Evolutionary conservation across 2,329 filamentous ascomycete species (phyloP).

Genomic region (Colletotrichum trifolii): DNA sequence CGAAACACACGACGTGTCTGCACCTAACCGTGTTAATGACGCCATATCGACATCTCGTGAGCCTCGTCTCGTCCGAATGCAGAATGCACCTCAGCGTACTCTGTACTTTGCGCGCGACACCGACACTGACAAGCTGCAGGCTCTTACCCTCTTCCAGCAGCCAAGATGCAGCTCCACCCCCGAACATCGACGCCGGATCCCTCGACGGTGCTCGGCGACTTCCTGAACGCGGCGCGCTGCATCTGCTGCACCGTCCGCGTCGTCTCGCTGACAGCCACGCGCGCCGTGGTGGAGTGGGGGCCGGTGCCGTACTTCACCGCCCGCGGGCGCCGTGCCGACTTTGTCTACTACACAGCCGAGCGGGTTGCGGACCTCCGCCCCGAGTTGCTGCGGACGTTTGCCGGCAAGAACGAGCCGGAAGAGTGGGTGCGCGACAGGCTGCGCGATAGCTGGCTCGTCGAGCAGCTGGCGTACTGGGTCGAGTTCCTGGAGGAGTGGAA

Average conservation of each 20-base stretch:
- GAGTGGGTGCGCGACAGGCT: slow-evolving; percentile 34
- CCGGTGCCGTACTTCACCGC: slow-evolving; percentile 36
- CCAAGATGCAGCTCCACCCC: slow-evolving; percentile 10
- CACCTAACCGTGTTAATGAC: slow-evolving; percentile 19
- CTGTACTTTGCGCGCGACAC: too few relatives aligned
- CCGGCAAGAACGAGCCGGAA: slow-evolving; percentile 7
- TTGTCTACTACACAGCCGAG: slow-evolving; percentile 36
- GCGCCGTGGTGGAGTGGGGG: slow-evolving; percentile 37
- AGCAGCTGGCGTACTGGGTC: slow-evolving; percentile 38
- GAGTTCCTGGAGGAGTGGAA: slow-evolving; percentile 39
- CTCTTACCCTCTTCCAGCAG: too few relatives aligned
- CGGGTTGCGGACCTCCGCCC: slow-evolving; percentile 30
- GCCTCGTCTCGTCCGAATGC: slow-evolving; percentile 8
- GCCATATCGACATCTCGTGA: slow-evolving; percentile 22
- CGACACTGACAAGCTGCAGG: too few relatives aligned
- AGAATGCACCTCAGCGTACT: too few relatives aligned
- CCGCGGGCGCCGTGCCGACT: slow-evolving; percentile 34
- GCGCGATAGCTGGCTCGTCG: slow-evolving; percentile 38
- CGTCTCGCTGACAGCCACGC: slow-evolving; percentile 33
- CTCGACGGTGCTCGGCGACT: slow-evolving; percentile 33
- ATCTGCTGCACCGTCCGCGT: slow-evolving; percentile 36
- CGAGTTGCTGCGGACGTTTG: slow-evolving; percentile 25
- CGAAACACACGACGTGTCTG: too few relatives aligned
- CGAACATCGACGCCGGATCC: slow-evolving; percentile 34
- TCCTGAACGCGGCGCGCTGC: slow-evolving; percentile 31